Base-by-base conservation (phyloP, 192 early-diverging fungal species). In the Entomortierella chlamydospora region DNA sequence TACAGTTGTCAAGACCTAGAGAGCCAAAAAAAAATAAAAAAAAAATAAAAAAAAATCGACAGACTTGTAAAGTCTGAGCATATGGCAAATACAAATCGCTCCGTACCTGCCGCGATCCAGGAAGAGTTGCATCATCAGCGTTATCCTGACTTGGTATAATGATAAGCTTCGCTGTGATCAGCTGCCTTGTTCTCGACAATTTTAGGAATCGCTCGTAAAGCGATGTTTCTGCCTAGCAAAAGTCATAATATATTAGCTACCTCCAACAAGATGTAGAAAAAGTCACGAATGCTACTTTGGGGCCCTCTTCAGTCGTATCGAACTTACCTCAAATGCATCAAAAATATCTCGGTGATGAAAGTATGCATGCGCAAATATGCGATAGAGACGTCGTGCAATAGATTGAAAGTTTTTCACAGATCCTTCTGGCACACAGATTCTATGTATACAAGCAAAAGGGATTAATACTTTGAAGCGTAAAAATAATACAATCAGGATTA, bases 361-460 rank as follows among this genome's bases (percentile, higher is more conserved):
- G 81, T 94, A 99, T 6, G 95, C 87, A 81, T 99, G 98, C 2
- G 97, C 95, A 85, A 99, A 99, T 28, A 99, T 92, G n/a, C 98
- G 88, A 72, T 99, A 98, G 20, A 99, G 86, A 33, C 98, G 76
- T n/a, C 98, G 82, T 2, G 94, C 93, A 66, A 98, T 95, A 47
- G 89, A 90, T 68, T 93, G 89, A 66, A 95, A 95, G 47, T 96
- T 93, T 79, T 96, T 96, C n/a, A 92, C 50, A 53, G 94, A 93
- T 5, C 91, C 64, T 26, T 84, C 88, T 2, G 92, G 91, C 15
- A 91, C 83, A 31, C 82, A 74, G 28, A 88, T 85, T 22, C 89
- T 91, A 62, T 12, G 33, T 23, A 30, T 28, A 0, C 17, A 15
- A 29, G n/a, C n/a, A n/a, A n/a, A n/a, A n/a, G n/a, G n/a, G n/a